phyloP scores from a whole-genome alignment of 495 filamentous ascomycete species.

The Neurospora discreta region DNA sequence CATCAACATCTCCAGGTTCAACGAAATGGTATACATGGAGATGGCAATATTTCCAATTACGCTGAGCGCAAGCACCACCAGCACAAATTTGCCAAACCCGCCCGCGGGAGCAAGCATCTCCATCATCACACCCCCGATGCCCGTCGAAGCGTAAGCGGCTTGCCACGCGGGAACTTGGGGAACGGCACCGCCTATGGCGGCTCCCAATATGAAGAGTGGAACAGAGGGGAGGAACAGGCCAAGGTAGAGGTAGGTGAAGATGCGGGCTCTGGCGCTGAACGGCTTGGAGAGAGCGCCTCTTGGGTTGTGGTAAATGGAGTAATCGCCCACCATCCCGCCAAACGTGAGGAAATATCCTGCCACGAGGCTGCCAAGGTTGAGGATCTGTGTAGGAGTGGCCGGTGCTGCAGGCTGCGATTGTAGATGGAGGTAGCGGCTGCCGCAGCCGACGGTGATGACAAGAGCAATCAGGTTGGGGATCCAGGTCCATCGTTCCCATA shows the following conservation, averaged over 20 bases:
- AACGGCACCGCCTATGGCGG: constrained; percentile 38
- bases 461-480: constrained; percentile 42
- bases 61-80: constrained; percentile 38
- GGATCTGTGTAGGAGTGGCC: constrained; percentile 16
- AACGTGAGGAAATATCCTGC: constrained; percentile 35
- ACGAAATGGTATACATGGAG: constrained; percentile 34
- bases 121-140: constrained; percentile 37
- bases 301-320: constrained; percentile 27
- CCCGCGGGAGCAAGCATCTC: constrained; percentile 38
- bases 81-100: constrained; percentile 41
- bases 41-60: constrained; percentile 39
- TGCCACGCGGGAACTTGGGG: constrained; percentile 27
- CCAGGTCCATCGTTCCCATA: constrained; percentile 46
- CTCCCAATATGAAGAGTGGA: constrained; percentile 40
- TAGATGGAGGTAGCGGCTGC: constrained; percentile 31
- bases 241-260: constrained; percentile 29
- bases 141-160: constrained; percentile 29
- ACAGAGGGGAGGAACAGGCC: constrained; percentile 37
- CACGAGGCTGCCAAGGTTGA: constrained; percentile 26
- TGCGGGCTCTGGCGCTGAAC: constrained; percentile 13
- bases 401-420: constrained; percentile 17
- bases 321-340: constrained; percentile 31
- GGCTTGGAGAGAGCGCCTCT: not conserved
- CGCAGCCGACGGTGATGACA: constrained; percentile 37
- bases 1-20: constrained; percentile 41